A percentile compares a stretch with the other conserved stretches of the same genome.
Evolutionary conservation across 2,329 filamentous ascomycete species (phyloP).

Genomic region (Arthrinium puccinioides): DNA sequence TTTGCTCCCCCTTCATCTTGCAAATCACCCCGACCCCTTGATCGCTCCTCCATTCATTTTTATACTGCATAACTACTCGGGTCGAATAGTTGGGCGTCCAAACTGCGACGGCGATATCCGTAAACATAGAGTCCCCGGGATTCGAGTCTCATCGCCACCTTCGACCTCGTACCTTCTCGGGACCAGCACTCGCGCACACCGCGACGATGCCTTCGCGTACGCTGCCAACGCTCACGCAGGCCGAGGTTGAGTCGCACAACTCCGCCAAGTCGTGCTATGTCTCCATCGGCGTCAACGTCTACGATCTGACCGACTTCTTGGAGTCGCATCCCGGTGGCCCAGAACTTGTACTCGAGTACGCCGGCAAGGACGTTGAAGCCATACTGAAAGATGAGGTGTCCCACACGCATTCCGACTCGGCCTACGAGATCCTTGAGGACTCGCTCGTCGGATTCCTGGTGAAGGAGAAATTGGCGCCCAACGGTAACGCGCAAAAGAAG

Average conservation of each 20-base stretch:
- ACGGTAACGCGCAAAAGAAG: slow-evolving; percentile 23
- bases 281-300: slow-evolving; percentile 82
- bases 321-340: slow-evolving; percentile 85
- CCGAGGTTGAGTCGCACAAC: slow-evolving; percentile 78
- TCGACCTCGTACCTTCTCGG: too few relatives aligned
- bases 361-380: slow-evolving; percentile 73
- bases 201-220: slow-evolving; percentile 68
- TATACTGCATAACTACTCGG: too few relatives aligned
- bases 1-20: too few relatives aligned
- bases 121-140: too few relatives aligned
- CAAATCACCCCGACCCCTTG: slow-evolving; percentile 11
- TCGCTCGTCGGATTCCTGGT: slow-evolving; percentile 75
- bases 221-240: slow-evolving; percentile 73
- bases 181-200: not conserved
- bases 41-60: slow-evolving; percentile 20
- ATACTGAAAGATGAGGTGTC: slow-evolving; percentile 80
- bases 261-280: slow-evolving; percentile 84
- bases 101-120: too few relatives aligned
- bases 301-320: slow-evolving; percentile 88
- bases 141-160: too few relatives aligned
- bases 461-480: slow-evolving; percentile 43
- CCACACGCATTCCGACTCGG: slow-evolving; percentile 80
- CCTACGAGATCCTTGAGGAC: slow-evolving; percentile 94
- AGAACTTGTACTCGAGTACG: slow-evolving; percentile 84
- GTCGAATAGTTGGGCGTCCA: too few relatives aligned